Evolutionary conservation across 805 yeast genomes (phyloP).

Genomic region (Hanseniaspora lachancei): DNA sequence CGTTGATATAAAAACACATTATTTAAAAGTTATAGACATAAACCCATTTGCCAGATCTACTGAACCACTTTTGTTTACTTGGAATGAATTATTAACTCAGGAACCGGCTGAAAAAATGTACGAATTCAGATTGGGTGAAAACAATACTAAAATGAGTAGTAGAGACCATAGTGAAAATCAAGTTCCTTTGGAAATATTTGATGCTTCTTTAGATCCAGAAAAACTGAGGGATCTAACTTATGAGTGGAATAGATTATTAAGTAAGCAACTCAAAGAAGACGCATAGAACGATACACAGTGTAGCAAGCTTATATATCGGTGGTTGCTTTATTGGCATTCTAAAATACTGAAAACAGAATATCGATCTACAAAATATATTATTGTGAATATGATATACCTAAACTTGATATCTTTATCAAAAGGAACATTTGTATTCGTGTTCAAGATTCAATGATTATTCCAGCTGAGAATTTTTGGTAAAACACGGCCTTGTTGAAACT

Average conservation of each 20-base stretch:
- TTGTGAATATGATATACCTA: too few species aligned
- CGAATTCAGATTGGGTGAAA: constrained; percentile 55
- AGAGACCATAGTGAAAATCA: constrained; percentile 73
- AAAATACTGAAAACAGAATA: too few species aligned
- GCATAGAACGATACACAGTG: not conserved
- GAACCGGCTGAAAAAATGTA: constrained; percentile 26
- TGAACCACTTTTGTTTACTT: constrained; percentile 64
- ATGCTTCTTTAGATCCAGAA: constrained; percentile 58
- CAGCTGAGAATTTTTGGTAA: too few species aligned
- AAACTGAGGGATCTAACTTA: constrained; percentile 57
- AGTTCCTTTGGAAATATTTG: constrained; percentile 83
- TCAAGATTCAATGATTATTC: too few species aligned
- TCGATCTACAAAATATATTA: too few species aligned
- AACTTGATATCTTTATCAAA: too few species aligned
- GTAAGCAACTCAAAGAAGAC: constrained; percentile 20
- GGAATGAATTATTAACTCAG: constrained; percentile 57
- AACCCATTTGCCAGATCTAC: constrained; percentile 74
- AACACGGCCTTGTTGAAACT: not conserved
- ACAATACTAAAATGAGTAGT: constrained; percentile 28
- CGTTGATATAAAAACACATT: constrained; percentile 58
- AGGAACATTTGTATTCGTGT: too few species aligned
- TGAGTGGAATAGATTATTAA: constrained; percentile 40
- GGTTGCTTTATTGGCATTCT: not conserved
- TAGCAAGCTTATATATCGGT: not conserved
- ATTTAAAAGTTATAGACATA: constrained; percentile 63